Base-by-base conservation (phyloP, 176 grass and related monocot genomes). In the Lolium multiflorum region DNA sequence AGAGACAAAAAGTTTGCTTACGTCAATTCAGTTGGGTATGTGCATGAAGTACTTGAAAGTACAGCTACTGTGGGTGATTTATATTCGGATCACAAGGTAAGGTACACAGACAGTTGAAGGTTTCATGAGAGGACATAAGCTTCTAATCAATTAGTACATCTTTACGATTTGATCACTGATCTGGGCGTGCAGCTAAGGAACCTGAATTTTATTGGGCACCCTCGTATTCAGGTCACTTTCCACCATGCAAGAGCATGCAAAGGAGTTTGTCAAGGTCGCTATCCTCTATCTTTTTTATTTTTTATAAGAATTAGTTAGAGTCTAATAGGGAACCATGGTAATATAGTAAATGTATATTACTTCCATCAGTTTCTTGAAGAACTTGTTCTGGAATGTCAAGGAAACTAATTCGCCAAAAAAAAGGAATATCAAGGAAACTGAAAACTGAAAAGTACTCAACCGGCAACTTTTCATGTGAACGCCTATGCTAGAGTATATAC, bases 351-450 rank as follows among this genome's bases (percentile, higher is more conserved):
- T 35, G 31, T 35, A 35, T 35, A 35, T 21, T 79, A 76, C 18
- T 64, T 84, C 26, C 49, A 55, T 85, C 13, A 15, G 14, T 70
- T 85, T 78, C 21, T 31, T 69, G 49, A 57, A 57, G n/a, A 46
- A 14, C 56, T 54, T 85, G 3, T 54, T 46, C 11, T 47, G 21
- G 57, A 35, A 35, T 35, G 31, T 35, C 31, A 35, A 35, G 31
- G 31, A 35, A 35, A 35, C 31, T 35, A 35, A 35, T 35, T 35
- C 31, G 31, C 31, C 31, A 35, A 35, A 35, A 35, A 35, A 2
- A 35, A 35, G 31, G 31, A 35, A 35, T 35, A 35, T 35, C 31
- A 35, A 35, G 2, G 17, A 39, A 67, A 37, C 28, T 67, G 2
- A 16, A 67, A 37, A 67, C 47, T 51, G 48, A 46, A 21, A 72